A percentile compares a stretch with the other conserved stretches of the same genome.
Conservation (phyloP, 441 rosid genomes). For the Corymbia citriodora region DNA sequence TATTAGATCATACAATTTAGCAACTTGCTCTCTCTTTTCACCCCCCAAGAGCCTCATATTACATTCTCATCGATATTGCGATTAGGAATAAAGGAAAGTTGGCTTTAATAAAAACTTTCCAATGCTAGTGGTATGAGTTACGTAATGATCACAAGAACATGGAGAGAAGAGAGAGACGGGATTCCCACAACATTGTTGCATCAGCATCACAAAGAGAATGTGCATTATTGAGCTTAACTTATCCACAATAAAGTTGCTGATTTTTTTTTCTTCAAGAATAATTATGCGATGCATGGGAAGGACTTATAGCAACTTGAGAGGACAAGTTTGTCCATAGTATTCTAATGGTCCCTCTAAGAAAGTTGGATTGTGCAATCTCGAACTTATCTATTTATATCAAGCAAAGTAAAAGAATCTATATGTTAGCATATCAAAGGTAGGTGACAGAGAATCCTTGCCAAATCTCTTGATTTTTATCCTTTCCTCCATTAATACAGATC, state of each 20-base stretch:
- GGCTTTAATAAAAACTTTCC: neutral
- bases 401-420: neutral
- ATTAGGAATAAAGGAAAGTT: neutral
- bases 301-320: neutral
- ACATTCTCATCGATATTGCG: neutral
- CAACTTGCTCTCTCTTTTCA: too few relatives aligned
- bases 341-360: neutral
- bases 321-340: neutral
- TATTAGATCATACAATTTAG: too few relatives aligned
- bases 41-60: neutral
- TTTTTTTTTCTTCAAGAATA: neutral
- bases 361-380: neutral
- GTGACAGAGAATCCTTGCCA: neutral
- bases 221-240: neutral
- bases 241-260: neutral
- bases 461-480: neutral
- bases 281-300: neutral
- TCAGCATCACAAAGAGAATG: neutral
- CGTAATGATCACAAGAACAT: neutral
- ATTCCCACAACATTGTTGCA: neutral
- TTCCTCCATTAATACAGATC: neutral
- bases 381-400: neutral
- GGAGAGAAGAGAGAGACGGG: neutral
- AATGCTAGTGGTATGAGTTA: neutral
- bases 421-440: neutral